These are phyloP conservation scores for Didymellaceae sp. DNA, from an alignment of 2,329 filamentous ascomycete genomes.

Conservation along the genomic window DNA sequence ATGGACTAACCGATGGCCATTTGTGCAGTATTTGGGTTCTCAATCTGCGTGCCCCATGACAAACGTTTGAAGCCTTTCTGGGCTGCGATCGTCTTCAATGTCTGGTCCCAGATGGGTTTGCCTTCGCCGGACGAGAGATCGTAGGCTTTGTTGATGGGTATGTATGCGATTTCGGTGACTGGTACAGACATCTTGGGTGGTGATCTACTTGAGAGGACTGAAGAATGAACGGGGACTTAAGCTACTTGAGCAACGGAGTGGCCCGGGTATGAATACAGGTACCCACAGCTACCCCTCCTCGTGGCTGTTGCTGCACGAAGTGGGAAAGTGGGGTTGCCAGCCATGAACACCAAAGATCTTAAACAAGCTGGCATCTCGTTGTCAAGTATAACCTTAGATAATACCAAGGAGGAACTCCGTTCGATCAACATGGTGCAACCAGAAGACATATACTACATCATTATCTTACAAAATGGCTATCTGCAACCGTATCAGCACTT, in stretches of 20 bases:
- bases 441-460: neutral
- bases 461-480: neutral
- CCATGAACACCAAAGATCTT: neutral
- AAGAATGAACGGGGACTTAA: neutral
- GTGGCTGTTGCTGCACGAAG: neutral
- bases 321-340: conserved; percentile 12
- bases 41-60: conserved; percentile 49
- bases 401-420: no score
- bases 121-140: conserved; percentile 33
- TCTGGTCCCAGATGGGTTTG: conserved; percentile 40
- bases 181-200: conserved; percentile 23
- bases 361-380: no score
- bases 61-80: conserved; percentile 48
- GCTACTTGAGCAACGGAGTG: neutral
- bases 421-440: no score
- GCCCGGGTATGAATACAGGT: neutral
- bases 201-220: neutral
- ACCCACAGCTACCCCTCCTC: conserved; percentile 9
- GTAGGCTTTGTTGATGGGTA: conserved; percentile 48
- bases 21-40: conserved; percentile 47
- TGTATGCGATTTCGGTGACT: conserved; percentile 50
- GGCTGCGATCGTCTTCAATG: conserved; percentile 42
- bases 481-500: conserved; percentile 67
- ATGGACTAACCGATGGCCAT: conserved; percentile 51
- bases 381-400: no score